Conservation (phyloP, 1,139 yeast genomes). For the Pichia sp. region DNA sequence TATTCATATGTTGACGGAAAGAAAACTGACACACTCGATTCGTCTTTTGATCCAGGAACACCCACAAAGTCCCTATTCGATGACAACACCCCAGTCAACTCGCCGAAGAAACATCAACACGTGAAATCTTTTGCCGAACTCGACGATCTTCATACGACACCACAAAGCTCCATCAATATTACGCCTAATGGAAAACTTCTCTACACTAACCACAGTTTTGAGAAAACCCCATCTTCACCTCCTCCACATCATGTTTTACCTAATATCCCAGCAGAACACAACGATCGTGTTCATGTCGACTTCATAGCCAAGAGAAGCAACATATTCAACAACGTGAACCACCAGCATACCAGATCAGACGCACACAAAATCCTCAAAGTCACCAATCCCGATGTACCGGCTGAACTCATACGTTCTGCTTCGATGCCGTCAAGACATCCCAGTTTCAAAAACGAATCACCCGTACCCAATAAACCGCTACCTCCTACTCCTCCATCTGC, state of each 20-base stretch:
- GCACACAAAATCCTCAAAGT: no score
- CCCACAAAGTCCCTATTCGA: slow-evolving; percentile 7
- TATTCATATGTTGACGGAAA: neutral
- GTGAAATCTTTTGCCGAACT: neutral
- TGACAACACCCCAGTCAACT: slow-evolving; percentile 10
- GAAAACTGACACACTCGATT: neutral
- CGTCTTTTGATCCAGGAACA: slow-evolving; percentile 6
- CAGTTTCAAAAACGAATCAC: slow-evolving; percentile 3
- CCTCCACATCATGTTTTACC: no score
- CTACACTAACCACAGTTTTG: no score
- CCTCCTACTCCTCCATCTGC: slow-evolving; percentile 4
- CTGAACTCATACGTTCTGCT: slow-evolving; percentile 2
- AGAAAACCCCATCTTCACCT: no score
- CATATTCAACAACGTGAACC: no score
- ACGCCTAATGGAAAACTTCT: slow-evolving; percentile 5
- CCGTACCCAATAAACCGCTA: slow-evolving; percentile 5
- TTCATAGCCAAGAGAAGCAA: no score
- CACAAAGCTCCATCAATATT: slow-evolving; percentile 3
- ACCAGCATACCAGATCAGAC: no score
- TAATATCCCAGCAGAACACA: no score
- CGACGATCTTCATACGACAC: neutral
- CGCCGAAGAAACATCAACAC: slow-evolving; percentile 4
- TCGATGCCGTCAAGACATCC: slow-evolving; percentile 4
- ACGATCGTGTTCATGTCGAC: no score
- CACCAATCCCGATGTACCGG: no score